Evolutionary conservation across 768 basidiomycete species (phyloP), one percentile per base, ranked within the genome.

Genomic region (Cytidiella melzeri): DNA sequence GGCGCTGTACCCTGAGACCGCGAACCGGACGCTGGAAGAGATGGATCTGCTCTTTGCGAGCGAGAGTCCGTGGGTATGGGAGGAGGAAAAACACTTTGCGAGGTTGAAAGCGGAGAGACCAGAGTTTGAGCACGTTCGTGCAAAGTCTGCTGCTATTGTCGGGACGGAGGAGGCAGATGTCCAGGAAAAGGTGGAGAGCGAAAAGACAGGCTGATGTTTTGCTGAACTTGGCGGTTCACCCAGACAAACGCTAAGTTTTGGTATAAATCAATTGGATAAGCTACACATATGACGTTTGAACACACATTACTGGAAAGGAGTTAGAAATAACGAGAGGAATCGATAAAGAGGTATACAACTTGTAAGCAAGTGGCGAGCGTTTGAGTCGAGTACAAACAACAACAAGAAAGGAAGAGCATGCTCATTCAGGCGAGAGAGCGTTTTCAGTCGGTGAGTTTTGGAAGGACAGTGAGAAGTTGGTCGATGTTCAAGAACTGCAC

Each of bases 401-500:
- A 26, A 44, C 23, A 19, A n/a, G 11, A 5, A 12, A 19, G 19
- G 20, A 4, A 37, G 5, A 24, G 34, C 12, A 37, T 10, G 28
- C 12, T 7, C 19, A n/a, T n/a, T n/a, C n/a, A n/a, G n/a, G n/a
- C 11, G n/a, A n/a, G n/a, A n/a, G n/a, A n/a, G n/a, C n/a, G n/a
- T n/a, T n/a, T n/a, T 62, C 61, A 78, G n/a, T 86, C 85, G 39
- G 74, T 77, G 47, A 89, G 67, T 64, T 88, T 89, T 18, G 82
- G 81, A 15, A 86, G 77, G 52, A 89, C 86, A 57, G 84, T 84
- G 62, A 87, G 72, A 71, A 90, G 79, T 66, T 88, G 83, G 67
- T 89, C 85, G 49, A 89, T 81, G 52, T 81, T 85, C 58, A 90
- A 81, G 57, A 89, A 91, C 67, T 90, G 87, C 12, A 90, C 84